phyloP scores from a whole-genome alignment of 2,329 filamentous ascomycete genomes.

The Elsinoe ampelina region DNA sequence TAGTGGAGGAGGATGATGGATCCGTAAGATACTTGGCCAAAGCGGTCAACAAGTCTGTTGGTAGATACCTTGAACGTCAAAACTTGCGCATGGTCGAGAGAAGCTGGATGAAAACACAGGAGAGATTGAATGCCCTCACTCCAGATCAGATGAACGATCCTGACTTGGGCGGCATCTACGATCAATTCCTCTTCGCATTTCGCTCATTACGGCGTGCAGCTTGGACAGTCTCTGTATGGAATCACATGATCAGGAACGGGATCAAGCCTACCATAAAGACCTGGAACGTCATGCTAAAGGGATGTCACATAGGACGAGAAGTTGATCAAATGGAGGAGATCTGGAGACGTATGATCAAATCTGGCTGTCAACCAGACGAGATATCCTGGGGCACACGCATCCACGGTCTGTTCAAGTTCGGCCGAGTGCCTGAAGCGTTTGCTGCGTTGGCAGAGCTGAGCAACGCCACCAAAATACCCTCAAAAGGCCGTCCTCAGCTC shows the following conservation, averaged over 20 bases:
- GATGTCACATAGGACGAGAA: slow-evolving; percentile 55
- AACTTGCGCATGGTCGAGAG: slow-evolving; percentile 17
- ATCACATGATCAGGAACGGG: slow-evolving; percentile 45
- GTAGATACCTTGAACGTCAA: slow-evolving; percentile 18
- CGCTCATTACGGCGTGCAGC: slow-evolving; percentile 35
- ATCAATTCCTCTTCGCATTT: slow-evolving; percentile 39
- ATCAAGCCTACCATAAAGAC: slow-evolving; percentile 53
- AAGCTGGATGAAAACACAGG: slow-evolving; percentile 18
- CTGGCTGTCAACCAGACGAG: slow-evolving; percentile 52
- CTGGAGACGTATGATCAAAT: slow-evolving; percentile 54
- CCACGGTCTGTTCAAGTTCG: slow-evolving; percentile 51
- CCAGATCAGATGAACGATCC: slow-evolving; percentile 8
- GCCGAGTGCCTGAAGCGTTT: slow-evolving; percentile 49
- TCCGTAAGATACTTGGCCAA: not conserved
- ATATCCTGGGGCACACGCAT: slow-evolving; percentile 63
- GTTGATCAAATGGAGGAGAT: slow-evolving; percentile 52
- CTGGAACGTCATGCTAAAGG: slow-evolving; percentile 65
- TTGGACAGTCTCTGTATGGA: slow-evolving; percentile 47
- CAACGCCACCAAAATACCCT: not conserved
- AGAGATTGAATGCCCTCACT: slow-evolving; percentile 8
- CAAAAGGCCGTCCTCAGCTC: slow-evolving; percentile 11
- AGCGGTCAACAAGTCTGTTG: slow-evolving; percentile 14
- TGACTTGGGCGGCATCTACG: slow-evolving; percentile 23
- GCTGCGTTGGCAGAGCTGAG: slow-evolving; percentile 56
- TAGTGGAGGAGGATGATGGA: not conserved